These are phyloP conservation scores for Circinella minor DNA, from an alignment of 371 early-diverging fungal genomes.

Conservation along the genomic window DNA sequence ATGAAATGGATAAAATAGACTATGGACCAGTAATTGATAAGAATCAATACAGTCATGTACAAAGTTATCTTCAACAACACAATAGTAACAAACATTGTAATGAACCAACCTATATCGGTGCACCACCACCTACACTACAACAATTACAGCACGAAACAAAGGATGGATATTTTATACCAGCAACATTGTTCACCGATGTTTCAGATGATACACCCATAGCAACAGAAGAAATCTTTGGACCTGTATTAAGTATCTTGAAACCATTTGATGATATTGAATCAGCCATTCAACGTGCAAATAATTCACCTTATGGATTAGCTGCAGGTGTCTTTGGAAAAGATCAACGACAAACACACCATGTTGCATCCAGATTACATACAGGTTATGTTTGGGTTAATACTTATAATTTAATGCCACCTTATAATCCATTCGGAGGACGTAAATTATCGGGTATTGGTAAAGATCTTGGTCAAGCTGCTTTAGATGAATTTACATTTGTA, in stretches of 20 bases:
- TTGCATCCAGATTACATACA: conserved; percentile 49
- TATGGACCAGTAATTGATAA: conserved; percentile 81
- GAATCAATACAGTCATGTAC: conserved; percentile 72
- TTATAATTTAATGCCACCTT: conserved; percentile 62
- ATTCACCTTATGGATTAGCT: conserved; percentile 77
- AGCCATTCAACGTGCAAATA: conserved; percentile 73
- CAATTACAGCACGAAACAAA: conserved; percentile 1
- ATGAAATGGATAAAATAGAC: conserved; percentile 38
- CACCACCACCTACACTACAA: background rate
- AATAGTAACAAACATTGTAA: no score
- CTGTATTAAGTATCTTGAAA: conserved; percentile 70
- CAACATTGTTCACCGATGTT: conserved; percentile 70
- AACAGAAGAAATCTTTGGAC: conserved; percentile 90
- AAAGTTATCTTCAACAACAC: conserved; percentile 9
- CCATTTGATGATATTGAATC: conserved; percentile 76
- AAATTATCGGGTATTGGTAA: conserved; percentile 83
- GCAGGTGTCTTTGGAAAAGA: conserved; percentile 81
- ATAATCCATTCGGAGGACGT: conserved; percentile 86
- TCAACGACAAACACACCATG: conserved; percentile 61
- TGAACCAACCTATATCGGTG: background rate
- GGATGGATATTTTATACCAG: conserved; percentile 70
- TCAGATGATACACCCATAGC: conserved; percentile 58
- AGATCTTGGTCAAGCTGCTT: conserved; percentile 70
- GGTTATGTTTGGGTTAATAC: conserved; percentile 56
- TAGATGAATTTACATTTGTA: conserved; percentile 67